A percentile compares a stretch with the other conserved stretches of the same genome.
phyloP scores from a whole-genome alignment of 1,139 yeast species.

The Pichia inconspicua region DNA sequence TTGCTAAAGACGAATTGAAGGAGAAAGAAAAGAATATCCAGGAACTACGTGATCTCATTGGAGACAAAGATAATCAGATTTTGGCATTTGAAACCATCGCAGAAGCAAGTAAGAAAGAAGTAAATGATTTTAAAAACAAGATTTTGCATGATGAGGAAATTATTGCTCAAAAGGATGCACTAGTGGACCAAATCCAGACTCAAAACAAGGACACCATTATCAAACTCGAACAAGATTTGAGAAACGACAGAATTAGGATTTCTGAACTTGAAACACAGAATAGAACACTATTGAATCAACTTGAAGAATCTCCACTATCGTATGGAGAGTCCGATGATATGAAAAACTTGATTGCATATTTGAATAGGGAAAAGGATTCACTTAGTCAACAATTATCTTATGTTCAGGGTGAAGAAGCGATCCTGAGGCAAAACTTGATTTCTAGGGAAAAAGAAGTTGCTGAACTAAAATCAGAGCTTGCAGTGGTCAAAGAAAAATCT shows the following conservation, averaged over 20 bases:
- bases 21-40: conserved; percentile 11
- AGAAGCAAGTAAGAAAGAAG: conserved; percentile 37
- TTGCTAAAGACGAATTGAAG: conserved; percentile 16
- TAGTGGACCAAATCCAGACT: conserved; percentile 31
- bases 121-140: conserved; percentile 32
- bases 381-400: conserved; percentile 52
- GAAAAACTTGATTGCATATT: conserved; percentile 51
- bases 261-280: conserved; percentile 62
- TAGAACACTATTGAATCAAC: conserved; percentile 57
- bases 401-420: conserved; percentile 41
- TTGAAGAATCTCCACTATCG: conserved; percentile 37
- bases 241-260: conserved; percentile 37
- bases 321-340: conserved; percentile 31
- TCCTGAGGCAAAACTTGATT: conserved; percentile 38
- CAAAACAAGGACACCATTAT: conserved; percentile 39
- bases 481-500: conserved; percentile 31
- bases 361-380: conserved; percentile 73
- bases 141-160: conserved; percentile 30
- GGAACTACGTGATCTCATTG: conserved; percentile 37
- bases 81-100: conserved; percentile 45
- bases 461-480: conserved; percentile 38
- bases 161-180: conserved; percentile 24
- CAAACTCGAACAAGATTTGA: conserved; percentile 48
- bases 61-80: conserved; percentile 44
- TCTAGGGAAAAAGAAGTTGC: conserved; percentile 38